Base-by-base conservation (phyloP, 805 yeast species). In the Lachancea meyersii region DNA sequence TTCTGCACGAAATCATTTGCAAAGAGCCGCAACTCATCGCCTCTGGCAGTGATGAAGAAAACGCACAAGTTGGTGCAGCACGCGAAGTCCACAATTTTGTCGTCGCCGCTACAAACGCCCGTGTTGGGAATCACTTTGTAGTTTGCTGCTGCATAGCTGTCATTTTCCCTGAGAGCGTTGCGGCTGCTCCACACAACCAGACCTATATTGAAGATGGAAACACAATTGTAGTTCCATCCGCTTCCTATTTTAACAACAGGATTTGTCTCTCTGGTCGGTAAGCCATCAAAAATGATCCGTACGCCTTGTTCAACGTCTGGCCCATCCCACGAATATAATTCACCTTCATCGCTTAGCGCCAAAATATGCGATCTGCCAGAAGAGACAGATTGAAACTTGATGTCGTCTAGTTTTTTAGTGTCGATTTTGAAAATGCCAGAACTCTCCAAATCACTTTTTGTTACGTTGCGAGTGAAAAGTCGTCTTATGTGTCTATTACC, bases 301-400 rank as follows among this genome's bases (percentile, higher is more conserved):
- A 77, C 68, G 0, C 82, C 86, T 39, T 53, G 55, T 8, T 51
- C 53, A 7, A 67, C 67, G 8, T 56, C 63, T 1, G 61, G 51
- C 6, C 61, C 58, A 56, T 82, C 88, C 89, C 89, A 82, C 1
- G 77, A 68, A 71, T 77, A 80, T 1, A 83, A 46, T 4, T 64
- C 53, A 19, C 74, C 70, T 1, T 60, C 36, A 10, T 68, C 61
- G 48, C 79, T 84, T 35, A 82, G 57, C 0, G 80, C 88, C 11
- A 82, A 60, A 41, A 81, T 71, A 57, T 81, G 87, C 22, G 73
- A 64, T 48, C 91, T 61, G 0, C 91, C 91, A 33, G 84, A 73
- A 16, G 78, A 68, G 2, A 82, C 68, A 6, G 76, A 68, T 2
- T 71, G 54, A 38, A 81, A 67, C 37, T 63, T 65, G 1, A 61